phyloP scores from a whole-genome alignment of 345 rosid species.

The Odontarrhena argentea region DNA sequence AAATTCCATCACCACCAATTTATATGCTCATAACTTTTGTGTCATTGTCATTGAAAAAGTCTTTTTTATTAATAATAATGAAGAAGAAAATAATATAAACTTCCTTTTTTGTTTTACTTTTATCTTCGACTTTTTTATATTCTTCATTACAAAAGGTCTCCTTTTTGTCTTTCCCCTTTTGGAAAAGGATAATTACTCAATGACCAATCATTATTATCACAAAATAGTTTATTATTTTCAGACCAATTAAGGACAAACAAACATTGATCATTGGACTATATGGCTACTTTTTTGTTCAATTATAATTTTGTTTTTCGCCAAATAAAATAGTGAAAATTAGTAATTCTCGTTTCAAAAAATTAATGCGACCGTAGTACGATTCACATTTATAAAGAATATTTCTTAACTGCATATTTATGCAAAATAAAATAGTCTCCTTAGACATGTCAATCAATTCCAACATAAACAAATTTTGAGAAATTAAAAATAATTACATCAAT shows the following conservation, averaged over 20 bases:
- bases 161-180: constrained; percentile 41
- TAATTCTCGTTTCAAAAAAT: background rate
- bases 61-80: constrained; percentile 33
- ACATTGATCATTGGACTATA: constrained; percentile 29
- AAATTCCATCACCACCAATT: constrained; percentile 43
- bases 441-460: background rate
- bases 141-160: constrained; percentile 24
- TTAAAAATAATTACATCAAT: too few relatives aligned
- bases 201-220: constrained; percentile 41
- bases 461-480: background rate
- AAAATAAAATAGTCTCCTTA: background rate
- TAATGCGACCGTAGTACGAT: background rate
- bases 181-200: constrained; percentile 41
- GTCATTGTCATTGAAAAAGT: constrained; percentile 40
- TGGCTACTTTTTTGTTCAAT: constrained; percentile 17
- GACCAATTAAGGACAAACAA: constrained; percentile 38
- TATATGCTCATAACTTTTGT: constrained; percentile 31
- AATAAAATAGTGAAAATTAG: background rate
- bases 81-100: constrained; percentile 13
- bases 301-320: background rate
- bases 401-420: background rate
- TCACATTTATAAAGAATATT: background rate
- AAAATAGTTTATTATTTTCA: constrained; percentile 32
- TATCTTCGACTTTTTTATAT: constrained; percentile 23
- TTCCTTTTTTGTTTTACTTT: constrained; percentile 30